Evolutionary conservation across 305 asterid genomes (phyloP).

Genomic region (Fraxinus angustifolia): DNA sequence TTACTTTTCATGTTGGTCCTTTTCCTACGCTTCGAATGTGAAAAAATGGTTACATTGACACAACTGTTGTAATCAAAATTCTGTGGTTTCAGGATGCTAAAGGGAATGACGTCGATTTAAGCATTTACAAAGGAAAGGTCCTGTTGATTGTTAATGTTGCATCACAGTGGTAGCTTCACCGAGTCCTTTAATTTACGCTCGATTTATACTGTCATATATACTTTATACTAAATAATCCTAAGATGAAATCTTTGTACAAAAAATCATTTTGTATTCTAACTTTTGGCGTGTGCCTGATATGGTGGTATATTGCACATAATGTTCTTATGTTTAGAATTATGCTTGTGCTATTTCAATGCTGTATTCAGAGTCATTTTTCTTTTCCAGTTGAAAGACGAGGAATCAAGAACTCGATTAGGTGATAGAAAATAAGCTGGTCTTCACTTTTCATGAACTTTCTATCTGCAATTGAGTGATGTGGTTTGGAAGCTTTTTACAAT

Average conservation of each 20-base stretch:
- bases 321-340: not conserved
- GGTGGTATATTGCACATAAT: not conserved
- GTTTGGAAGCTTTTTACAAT: not conserved
- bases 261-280: not conserved
- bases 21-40: not conserved
- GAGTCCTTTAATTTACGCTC: not conserved
- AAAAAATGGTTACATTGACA: not conserved
- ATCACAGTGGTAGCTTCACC: slow-evolving; percentile 41
- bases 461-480: not conserved
- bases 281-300: not conserved
- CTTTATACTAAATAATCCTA: not conserved
- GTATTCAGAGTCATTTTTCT: not conserved
- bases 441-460: not conserved
- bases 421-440: not conserved
- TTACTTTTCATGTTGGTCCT: not conserved
- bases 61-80: not conserved
- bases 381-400: not conserved
- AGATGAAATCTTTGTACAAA: not conserved
- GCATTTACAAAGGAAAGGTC: slow-evolving; percentile 48
- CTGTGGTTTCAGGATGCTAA: slow-evolving; percentile 37
- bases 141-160: slow-evolving; percentile 61
- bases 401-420: not conserved
- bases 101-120: slow-evolving; percentile 50
- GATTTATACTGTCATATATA: not conserved
- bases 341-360: not conserved